Evolutionary conservation across 2,329 filamentous ascomycete genomes (phyloP).

Genomic region (Phialophora chinensis): DNA sequence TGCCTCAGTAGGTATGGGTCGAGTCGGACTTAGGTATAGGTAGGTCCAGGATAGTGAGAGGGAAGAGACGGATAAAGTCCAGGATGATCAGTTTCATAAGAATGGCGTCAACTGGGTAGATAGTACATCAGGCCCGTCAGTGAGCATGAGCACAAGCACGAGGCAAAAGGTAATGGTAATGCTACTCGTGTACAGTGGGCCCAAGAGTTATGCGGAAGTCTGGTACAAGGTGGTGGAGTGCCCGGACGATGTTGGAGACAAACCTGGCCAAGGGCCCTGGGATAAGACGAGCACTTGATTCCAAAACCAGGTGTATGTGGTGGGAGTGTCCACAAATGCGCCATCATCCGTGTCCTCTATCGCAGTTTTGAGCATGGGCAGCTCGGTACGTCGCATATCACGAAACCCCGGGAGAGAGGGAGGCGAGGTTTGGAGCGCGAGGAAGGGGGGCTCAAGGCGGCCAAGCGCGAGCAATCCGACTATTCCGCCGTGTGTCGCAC

Average conservation of each 20-base stretch:
- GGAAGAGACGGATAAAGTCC: neutral
- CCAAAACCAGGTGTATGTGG: constrained; percentile 7
- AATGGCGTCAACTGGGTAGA: constrained; percentile 5
- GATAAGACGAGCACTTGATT: constrained; percentile 17
- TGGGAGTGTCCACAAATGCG: constrained; percentile 17
- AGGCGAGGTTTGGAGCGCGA: constrained; percentile 22
- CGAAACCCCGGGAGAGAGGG: constrained; percentile 10
- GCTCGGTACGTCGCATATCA: constrained; percentile 11
- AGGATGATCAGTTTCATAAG: constrained; percentile 10
- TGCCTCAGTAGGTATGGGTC: neutral
- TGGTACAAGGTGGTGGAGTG: constrained; percentile 27
- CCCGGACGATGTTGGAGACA: constrained; percentile 21
- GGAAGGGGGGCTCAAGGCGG: neutral
- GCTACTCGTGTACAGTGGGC: constrained; percentile 14
- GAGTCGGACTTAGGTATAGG: neutral
- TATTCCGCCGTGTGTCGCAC: constrained; percentile 22
- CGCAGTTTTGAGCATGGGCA: constrained; percentile 19
- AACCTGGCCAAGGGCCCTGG: constrained; percentile 13
- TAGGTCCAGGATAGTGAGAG: neutral
- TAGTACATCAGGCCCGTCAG: constrained; percentile 21
- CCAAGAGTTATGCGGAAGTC: constrained; percentile 17
- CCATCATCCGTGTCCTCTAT: constrained; percentile 14
- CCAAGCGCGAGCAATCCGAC: constrained; percentile 24
- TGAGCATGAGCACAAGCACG: constrained; percentile 14
- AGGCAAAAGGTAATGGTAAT: constrained; percentile 18